Evolutionary conservation across 2,329 filamentous ascomycete genomes (phyloP).

Genomic region (Ilyonectria robusta): DNA sequence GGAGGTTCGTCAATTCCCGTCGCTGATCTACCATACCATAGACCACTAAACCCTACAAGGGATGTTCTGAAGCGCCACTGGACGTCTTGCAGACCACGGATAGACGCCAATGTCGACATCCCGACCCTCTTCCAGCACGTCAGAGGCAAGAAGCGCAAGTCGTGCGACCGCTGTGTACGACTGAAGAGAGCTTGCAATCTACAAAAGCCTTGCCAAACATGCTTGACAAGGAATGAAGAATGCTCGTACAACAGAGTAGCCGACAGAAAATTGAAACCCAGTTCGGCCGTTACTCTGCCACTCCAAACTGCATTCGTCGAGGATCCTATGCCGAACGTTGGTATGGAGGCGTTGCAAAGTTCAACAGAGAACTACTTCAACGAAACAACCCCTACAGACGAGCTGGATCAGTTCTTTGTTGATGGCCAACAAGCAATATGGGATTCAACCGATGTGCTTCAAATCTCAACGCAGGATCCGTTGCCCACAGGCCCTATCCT

Average conservation of each 20-base stretch:
- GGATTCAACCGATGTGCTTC: neutral
- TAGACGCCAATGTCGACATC: conserved; percentile 3
- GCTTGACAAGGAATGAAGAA: neutral
- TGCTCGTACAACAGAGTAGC: conserved; percentile 1
- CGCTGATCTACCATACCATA: fast-evolving
- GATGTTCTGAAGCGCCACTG: conserved; percentile 15
- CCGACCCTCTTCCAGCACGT: conserved; percentile 5
- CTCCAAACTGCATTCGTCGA: neutral
- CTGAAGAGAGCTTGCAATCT: conserved; percentile 6
- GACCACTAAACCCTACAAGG: neutral
- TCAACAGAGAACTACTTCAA: no score
- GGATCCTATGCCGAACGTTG: neutral
- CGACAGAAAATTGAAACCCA: neutral
- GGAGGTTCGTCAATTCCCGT: neutral
- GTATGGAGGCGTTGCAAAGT: neutral
- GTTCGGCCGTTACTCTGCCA: neutral
- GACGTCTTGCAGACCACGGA: neutral
- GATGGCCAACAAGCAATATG: neutral
- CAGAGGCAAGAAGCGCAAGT: conserved; percentile 11
- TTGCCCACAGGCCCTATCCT: neutral
- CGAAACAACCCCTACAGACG: no score
- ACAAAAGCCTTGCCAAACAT: conserved; percentile 3
- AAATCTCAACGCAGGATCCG: no score
- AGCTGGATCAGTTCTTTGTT: neutral
- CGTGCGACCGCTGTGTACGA: conserved; percentile 10